Base-by-base conservation (phyloP, 441 rosid genomes). In the Pelargonium myrrhifolium region DNA sequence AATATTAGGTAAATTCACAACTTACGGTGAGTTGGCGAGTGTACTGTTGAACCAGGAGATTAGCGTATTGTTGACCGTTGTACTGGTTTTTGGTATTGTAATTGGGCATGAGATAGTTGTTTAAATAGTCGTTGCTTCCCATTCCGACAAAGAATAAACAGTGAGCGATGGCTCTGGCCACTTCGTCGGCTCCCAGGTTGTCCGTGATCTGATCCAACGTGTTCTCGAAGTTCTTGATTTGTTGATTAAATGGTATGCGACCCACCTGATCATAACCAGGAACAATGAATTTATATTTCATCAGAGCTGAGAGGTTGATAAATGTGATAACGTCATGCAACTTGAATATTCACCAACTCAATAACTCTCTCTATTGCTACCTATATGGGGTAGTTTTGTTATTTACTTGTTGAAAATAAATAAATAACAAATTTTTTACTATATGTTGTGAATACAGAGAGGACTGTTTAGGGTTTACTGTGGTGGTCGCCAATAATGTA, bases 121-220 rank as follows among this genome's bases (percentile, higher is more conserved):
- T 88, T 64, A 91, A 85, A 69, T 93, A 93, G 81, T 93, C 98
- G 74, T 93, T 93, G 78, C 97, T 93, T 56, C 97, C 96, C 96
- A 93, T 87, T 45, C 98, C 97, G 0, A 91, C 81, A 70, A 89
- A 91, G 76, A 89, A 91, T 45, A 93, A 68, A 79, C 92, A 84
- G 62, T 71, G 76, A 39, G 78, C 77, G 20, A 93, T 68, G 1
- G 89, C 83, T 45, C 59, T 76, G 0, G 89, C 85, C 12, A 84
- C 75, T 67, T 79, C 80, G 7, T 72, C 71, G 49, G 89, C 83
- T 6, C 96, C 91, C 11, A 87, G 78, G 58, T 79, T 86, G 31
- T 66, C 74, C 0, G 87, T 78, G 18, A 91, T 79, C 47, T 91
- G 93, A 75, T 89, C 78, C 14, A 91, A 79, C 0, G 99, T 91